A percentile compares a stretch with the other conserved stretches of the same genome.
Evolutionary conservation across 192 early-diverging fungal species (phyloP).

Genomic region (Paraglomus occultum): DNA sequence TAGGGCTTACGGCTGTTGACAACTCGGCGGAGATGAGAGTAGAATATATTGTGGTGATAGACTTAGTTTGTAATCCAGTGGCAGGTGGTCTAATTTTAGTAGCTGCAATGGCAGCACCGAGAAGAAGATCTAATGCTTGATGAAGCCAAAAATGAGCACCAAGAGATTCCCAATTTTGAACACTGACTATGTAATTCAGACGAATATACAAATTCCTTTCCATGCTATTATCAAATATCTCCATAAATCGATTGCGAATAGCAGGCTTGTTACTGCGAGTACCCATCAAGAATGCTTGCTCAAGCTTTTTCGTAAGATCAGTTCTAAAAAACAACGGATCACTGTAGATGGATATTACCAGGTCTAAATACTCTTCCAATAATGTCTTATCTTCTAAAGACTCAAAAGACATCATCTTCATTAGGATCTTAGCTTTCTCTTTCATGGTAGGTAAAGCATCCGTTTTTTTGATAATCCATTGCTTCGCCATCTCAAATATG

Average conservation of each 20-base stretch:
- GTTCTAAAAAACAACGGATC: constrained; percentile 78
- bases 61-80: constrained; percentile 47
- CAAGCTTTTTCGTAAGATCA: constrained; percentile 90
- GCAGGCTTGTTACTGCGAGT: constrained; percentile 77
- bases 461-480: constrained; percentile 77
- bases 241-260: constrained; percentile 76
- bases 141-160: constrained; percentile 86
- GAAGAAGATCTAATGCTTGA: constrained; percentile 84
- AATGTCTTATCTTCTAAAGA: constrained; percentile 64
- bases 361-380: constrained; percentile 78
- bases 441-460: constrained; percentile 95
- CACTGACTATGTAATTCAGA: constrained; percentile 84
- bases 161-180: constrained; percentile 96
- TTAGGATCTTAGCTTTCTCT: constrained; percentile 92
- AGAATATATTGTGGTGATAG: constrained; percentile 35
- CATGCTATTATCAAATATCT: constrained; percentile 80
- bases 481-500: constrained; percentile 79
- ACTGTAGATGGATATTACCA: constrained; percentile 91
- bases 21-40: constrained; percentile 26
- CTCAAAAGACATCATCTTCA: constrained; percentile 89
- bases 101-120: constrained; percentile 61
- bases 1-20: constrained; percentile 27
- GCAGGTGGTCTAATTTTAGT: constrained; percentile 37
- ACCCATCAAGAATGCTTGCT: constrained; percentile 93
- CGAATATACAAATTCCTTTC: constrained; percentile 65